Base-by-base conservation (phyloP, 1,284 basidiomycete species). In the Malassezia obtusa region DNA sequence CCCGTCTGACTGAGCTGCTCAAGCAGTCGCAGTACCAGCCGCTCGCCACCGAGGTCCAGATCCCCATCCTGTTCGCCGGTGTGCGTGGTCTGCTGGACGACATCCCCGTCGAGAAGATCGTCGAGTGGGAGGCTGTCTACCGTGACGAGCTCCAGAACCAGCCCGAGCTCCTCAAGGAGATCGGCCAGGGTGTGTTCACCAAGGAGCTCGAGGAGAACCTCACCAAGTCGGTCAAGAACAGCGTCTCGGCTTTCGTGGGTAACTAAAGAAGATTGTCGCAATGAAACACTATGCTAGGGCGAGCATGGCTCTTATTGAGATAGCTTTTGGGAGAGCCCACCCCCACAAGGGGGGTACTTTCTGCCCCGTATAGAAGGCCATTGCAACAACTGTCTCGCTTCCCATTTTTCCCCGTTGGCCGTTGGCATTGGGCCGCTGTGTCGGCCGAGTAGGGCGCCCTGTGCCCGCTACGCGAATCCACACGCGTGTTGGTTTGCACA, bases 31-130 rank as follows among this genome's bases (percentile, higher is more conserved):
- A 96, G 81, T 96, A 94, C 80, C 46, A 54, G 14, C 63, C 62
- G 43, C 52, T 64, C 57, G 79, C 89, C 58, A 91, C 85, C 78
- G 91, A 96, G 80, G 79, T 96, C 68, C 91, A 94, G 81, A 89
- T 95, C 67, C 92, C 92, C 63, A 89, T 95, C 76, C 90, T 96
- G 80, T 95, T 92, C 78, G 91, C 91, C 67, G 92, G 92, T 85
- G 92, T 96, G 74, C 90, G 95, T 79, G 64, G 65, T 59, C 59
- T 63, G 9, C 52, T 57, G 65, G 90, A 96, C 77, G 78, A 86
- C 47, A 86, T 96, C 77, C 86, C 87, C 52, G 89, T 92, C 57
- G 88, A 94, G 73, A 81, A 91, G 80, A 95, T 96, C 76, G 87
- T 84, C 67, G 83, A 83, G 67, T 95, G 90, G 90, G 90, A 95